These are phyloP conservation scores for Diaporthe velutina DNA, from an alignment of 2,329 filamentous ascomycete genomes.

Conservation along the genomic window DNA sequence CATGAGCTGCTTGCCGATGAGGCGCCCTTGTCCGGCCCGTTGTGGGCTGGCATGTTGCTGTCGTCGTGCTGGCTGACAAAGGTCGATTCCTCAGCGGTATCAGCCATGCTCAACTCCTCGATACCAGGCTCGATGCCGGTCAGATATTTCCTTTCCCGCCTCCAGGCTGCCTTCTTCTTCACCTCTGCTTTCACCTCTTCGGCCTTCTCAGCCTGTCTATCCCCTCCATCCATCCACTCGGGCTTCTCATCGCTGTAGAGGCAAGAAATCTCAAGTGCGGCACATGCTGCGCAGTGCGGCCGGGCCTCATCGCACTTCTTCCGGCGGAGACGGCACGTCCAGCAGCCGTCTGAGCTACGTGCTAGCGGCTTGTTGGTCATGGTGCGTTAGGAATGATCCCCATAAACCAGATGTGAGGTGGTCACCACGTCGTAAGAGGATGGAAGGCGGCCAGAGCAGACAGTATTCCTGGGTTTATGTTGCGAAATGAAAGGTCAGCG, in stretches of 20 bases:
- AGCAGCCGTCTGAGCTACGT: conserved; percentile 65
- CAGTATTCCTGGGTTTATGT: background rate
- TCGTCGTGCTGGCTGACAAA: background rate
- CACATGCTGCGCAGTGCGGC: conserved; percentile 60
- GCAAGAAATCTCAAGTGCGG: conserved; percentile 68
- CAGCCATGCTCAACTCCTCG: conserved; percentile 45
- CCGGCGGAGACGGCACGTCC: conserved; percentile 71
- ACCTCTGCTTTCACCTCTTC: conserved; percentile 69
- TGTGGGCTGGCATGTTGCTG: background rate
- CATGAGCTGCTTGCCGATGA: conserved; percentile 8
- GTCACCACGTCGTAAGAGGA: background rate
- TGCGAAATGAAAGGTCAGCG: background rate
- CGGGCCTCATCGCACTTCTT: conserved; percentile 71
- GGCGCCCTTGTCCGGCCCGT: background rate
- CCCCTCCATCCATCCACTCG: conserved; percentile 69
- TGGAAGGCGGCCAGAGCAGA: background rate
- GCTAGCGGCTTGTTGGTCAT: conserved; percentile 45
- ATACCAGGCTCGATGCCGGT: conserved; percentile 52
- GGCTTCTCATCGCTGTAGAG: conserved; percentile 65
- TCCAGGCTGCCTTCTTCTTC: conserved; percentile 64
- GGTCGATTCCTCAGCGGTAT: conserved; percentile 7
- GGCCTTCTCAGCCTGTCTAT: conserved; percentile 63
- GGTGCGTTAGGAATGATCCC: background rate
- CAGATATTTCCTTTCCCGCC: conserved; percentile 63
- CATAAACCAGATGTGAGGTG: background rate